phyloP scores from a whole-genome alignment of 768 basidiomycete species.

The Lanmaoa rubissima region DNA sequence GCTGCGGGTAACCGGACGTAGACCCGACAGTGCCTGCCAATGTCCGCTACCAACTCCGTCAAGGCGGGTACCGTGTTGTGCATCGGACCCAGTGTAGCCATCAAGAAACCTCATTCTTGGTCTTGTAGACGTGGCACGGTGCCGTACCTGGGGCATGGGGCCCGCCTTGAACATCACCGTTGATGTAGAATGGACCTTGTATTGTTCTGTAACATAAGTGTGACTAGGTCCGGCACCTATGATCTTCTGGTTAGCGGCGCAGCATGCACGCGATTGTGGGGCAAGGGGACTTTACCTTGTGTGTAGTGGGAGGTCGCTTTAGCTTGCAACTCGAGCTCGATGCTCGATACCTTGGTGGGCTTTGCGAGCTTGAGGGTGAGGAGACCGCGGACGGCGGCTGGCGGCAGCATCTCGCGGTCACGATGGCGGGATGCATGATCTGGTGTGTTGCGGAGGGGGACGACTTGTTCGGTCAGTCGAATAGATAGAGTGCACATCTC shows the following conservation, averaged over 20 bases:
- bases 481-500: conserved; percentile 50
- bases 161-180: conserved; percentile 73
- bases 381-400: conserved; percentile 63
- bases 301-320: conserved; percentile 74
- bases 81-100: not conserved
- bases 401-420: conserved; percentile 43
- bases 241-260: not conserved
- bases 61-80: not conserved
- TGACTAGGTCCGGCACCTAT: conserved; percentile 67
- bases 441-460: conserved; percentile 53
- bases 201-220: conserved; percentile 76
- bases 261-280: not conserved
- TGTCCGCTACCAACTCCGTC: not conserved
- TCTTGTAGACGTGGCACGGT: conserved; percentile 13
- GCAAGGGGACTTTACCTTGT: conserved; percentile 58
- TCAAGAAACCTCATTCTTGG: conserved; percentile 17
- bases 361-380: conserved; percentile 65
- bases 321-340: conserved; percentile 77
- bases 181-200: conserved; percentile 66
- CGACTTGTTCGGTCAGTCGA: conserved; percentile 69
- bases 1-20: conserved; percentile 2
- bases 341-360: conserved; percentile 81
- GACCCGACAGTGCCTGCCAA: not conserved
- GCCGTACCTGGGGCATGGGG: conserved; percentile 30
- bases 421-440: conserved; percentile 34